Evolutionary conservation across 768 basidiomycete species (phyloP).

Genomic region (Termitomyces eurrhizus): DNA sequence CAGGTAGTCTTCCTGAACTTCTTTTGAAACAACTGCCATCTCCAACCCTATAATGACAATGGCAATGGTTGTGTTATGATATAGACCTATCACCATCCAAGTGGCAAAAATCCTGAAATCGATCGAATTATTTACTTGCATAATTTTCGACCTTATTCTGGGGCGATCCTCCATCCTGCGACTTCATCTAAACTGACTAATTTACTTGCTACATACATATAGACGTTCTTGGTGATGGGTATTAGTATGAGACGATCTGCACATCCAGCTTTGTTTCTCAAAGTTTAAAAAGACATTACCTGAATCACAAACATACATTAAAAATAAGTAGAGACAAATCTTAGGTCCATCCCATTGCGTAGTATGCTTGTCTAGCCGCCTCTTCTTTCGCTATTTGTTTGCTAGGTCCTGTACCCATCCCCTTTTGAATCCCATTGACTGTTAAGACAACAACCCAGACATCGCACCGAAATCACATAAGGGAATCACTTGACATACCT

Average conservation of each 20-base stretch:
- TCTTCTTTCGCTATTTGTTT: slow-evolving; percentile 80
- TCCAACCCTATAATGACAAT: too few relatives aligned
- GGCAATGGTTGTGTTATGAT: too few relatives aligned
- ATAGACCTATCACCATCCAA: too few relatives aligned
- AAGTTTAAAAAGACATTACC: neutral
- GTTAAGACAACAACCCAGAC: slow-evolving; percentile 9
- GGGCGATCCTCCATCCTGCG: too few relatives aligned
- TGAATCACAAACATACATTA: neutral
- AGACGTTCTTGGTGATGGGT: too few relatives aligned
- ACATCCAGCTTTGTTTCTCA: neutral
- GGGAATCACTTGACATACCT: slow-evolving; percentile 40
- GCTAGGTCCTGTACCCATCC: slow-evolving; percentile 57
- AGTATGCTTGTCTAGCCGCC: slow-evolving; percentile 67
- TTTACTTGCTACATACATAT: too few relatives aligned
- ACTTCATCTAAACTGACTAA: too few relatives aligned
- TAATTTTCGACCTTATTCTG: too few relatives aligned
- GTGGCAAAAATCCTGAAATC: too few relatives aligned
- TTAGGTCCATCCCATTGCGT: slow-evolving; percentile 71
- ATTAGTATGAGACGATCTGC: neutral
- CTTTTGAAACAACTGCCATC: too few relatives aligned
- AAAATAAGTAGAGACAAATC: neutral
- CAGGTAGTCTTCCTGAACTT: too few relatives aligned
- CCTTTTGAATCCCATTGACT: slow-evolving; percentile 73
- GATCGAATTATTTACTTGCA: too few relatives aligned
- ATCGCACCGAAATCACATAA: slow-evolving; percentile 3